Conservation (phyloP, 805 yeast species). For the Yamadazyma endophytica region DNA sequence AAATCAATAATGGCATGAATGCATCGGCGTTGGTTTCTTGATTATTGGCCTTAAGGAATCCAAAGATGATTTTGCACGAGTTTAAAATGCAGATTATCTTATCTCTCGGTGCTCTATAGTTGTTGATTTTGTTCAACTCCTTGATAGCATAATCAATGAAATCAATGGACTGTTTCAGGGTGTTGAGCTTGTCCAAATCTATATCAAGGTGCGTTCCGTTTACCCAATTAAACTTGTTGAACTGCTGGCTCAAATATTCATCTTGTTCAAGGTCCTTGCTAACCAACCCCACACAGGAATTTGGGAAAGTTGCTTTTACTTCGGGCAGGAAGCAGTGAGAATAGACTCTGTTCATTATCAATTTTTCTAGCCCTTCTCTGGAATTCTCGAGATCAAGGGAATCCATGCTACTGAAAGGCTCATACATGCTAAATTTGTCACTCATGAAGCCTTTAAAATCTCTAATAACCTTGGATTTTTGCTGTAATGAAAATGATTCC, state of each 20-base stretch:
- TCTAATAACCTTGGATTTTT: slow-evolving; percentile 68
- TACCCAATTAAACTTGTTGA: slow-evolving; percentile 67
- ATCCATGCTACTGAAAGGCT: slow-evolving; percentile 69
- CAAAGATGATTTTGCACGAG: slow-evolving; percentile 89
- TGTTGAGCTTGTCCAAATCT: slow-evolving; percentile 37
- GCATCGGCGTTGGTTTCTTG: slow-evolving; percentile 83
- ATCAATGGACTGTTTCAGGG: slow-evolving; percentile 27
- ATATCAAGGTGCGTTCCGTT: slow-evolving; percentile 76
- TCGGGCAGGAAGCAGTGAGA: slow-evolving; percentile 76
- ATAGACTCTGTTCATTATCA: slow-evolving; percentile 84
- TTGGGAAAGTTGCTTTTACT: not conserved
- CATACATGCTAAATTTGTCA: slow-evolving; percentile 54
- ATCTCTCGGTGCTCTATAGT: slow-evolving; percentile 90
- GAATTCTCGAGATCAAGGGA: slow-evolving; percentile 64
- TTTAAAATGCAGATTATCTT: slow-evolving; percentile 88
- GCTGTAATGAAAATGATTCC: slow-evolving; percentile 60
- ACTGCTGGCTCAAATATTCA: slow-evolving; percentile 42
- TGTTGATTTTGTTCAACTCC: slow-evolving; percentile 74
- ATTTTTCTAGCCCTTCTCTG: slow-evolving; percentile 87
- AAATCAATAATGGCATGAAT: slow-evolving; percentile 84
- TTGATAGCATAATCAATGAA: slow-evolving; percentile 62
- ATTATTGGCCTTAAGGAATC: slow-evolving; percentile 69
- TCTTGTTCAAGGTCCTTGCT: slow-evolving; percentile 64
- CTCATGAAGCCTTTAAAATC: slow-evolving; percentile 77
- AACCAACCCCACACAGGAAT: slow-evolving; percentile 39